Percentiles rank a stretch among this genome's conserved stretches.
Conservation (phyloP, 1,139 yeast genomes). For the Lodderomyces elongisporus region DNA sequence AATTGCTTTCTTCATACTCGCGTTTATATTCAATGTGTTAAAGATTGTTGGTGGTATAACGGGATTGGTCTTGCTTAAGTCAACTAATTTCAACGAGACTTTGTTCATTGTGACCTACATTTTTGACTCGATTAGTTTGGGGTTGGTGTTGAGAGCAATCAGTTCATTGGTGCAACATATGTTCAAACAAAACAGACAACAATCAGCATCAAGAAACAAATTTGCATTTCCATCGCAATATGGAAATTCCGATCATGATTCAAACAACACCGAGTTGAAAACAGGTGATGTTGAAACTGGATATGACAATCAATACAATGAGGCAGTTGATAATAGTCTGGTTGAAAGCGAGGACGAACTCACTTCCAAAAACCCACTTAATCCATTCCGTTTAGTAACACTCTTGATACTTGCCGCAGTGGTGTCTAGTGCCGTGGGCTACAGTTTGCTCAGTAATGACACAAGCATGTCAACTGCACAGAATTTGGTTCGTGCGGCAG, state of each 20-base stretch:
- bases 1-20: conserved; percentile 6
- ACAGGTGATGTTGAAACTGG: not conserved
- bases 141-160: conserved; percentile 9
- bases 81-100: conserved; percentile 5
- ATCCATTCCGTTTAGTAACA: conserved; percentile 10
- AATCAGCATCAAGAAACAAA: not conserved
- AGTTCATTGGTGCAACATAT: conserved; percentile 11
- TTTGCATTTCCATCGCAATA: not conserved
- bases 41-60: conserved; percentile 11
- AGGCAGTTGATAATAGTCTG: too few relatives aligned
- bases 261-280: not conserved
- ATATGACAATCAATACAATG: not conserved
- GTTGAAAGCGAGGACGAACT: too few relatives aligned
- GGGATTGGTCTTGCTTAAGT: conserved; percentile 10
- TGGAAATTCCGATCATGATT: too few relatives aligned
- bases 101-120: conserved; percentile 13
- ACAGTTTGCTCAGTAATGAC: conserved; percentile 5
- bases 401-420: conserved; percentile 10
- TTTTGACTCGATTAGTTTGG: conserved; percentile 12
- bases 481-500: conserved; percentile 8
- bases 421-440: conserved; percentile 8
- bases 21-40: conserved; percentile 7
- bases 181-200: not conserved
- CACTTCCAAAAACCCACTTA: not conserved
- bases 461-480: conserved; percentile 3